These are phyloP conservation scores for Bruguiera gymnorhiza DNA, from an alignment of 345 rosid genomes.

Conservation along the genomic window DNA sequence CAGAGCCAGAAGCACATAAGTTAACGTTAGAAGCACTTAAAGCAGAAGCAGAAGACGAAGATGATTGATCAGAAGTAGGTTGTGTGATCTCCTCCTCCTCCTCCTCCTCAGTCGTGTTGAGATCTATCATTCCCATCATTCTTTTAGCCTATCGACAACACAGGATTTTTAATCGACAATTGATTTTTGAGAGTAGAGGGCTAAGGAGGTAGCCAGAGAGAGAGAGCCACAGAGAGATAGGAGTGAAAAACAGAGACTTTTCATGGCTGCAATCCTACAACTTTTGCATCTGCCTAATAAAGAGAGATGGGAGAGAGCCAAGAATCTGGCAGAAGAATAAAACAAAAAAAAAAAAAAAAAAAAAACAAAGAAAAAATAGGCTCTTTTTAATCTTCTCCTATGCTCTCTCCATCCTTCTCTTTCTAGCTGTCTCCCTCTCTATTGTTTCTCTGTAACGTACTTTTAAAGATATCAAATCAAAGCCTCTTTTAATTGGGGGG, in stretches of 20 bases:
- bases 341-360: constrained; percentile 2
- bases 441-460: no score
- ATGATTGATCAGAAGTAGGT: constrained; percentile 54
- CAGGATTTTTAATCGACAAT: not conserved
- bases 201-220: not conserved
- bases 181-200: not conserved
- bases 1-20: constrained; percentile 27
- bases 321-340: constrained; percentile 7
- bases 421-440: not conserved
- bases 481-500: constrained; percentile 19
- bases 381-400: not conserved
- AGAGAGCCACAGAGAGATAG: not conserved
- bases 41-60: constrained; percentile 50
- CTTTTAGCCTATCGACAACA: not conserved
- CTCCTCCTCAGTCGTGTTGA: constrained; percentile 73
- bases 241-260: constrained; percentile 2
- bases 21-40: constrained; percentile 28
- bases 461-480: constrained; percentile 33
- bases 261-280: constrained; percentile 42
- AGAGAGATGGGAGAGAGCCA: constrained; percentile 13
- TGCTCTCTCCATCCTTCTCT: not conserved
- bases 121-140: constrained; percentile 94
- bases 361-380: no score
- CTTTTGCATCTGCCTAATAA: constrained; percentile 29
- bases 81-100: constrained; percentile 50